Conservation (phyloP, 257 asterid species). For the Solanum chilense region DNA sequence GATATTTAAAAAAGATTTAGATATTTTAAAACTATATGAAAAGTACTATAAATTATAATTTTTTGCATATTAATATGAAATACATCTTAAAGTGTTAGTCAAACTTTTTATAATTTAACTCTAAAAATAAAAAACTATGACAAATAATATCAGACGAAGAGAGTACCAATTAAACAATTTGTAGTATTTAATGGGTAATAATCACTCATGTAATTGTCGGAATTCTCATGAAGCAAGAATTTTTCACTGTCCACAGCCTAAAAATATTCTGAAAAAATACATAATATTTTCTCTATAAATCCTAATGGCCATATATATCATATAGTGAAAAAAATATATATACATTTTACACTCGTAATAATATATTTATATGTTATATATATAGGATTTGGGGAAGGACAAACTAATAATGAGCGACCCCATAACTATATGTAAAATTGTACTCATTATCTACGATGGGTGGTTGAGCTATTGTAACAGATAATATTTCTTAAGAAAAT, state of each 20-base stretch:
- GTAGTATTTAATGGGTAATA: background rate
- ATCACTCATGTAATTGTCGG: background rate
- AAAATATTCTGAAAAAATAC: background rate
- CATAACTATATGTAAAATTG: background rate
- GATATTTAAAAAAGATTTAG: no score
- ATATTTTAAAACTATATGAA: no score
- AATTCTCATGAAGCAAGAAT: background rate
- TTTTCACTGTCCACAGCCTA: background rate
- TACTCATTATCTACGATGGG: background rate
- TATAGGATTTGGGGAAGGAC: background rate
- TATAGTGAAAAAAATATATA: background rate
- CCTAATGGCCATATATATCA: background rate
- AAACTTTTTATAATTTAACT: no score
- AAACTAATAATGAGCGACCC: background rate
- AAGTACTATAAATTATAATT: no score
- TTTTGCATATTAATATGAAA: no score
- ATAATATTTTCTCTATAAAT: background rate
- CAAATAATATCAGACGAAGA: no score
- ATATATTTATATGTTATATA: background rate
- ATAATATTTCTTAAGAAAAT: accelerated
- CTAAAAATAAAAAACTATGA: no score
- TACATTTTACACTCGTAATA: background rate
- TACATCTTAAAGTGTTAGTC: no score
- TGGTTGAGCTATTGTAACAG: background rate
- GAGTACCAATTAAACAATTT: background rate